These are phyloP conservation scores for Apiotrichum akiyoshidainum DNA, from an alignment of 1,284 basidiomycete genomes.

Conservation along the genomic window DNA sequence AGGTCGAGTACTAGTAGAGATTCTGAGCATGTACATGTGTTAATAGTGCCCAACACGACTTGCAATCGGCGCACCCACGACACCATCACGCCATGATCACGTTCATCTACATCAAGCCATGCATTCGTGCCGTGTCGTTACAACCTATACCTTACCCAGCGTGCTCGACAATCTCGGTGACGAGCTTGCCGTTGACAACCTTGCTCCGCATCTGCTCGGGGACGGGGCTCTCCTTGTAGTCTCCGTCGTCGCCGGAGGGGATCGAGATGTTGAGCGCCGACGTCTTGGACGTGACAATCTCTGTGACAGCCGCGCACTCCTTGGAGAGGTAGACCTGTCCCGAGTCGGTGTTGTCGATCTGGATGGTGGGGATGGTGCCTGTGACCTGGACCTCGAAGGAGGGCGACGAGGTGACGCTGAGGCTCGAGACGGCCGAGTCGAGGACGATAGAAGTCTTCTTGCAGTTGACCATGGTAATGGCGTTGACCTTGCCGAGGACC, in stretches of 20 bases:
- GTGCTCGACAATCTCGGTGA: conserved; percentile 87
- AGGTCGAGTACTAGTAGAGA: conserved; percentile 18
- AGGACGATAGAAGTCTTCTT: conserved; percentile 83
- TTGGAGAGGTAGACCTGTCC: conserved; percentile 93
- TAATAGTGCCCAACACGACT: not conserved
- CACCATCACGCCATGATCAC: not conserved
- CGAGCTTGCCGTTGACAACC: conserved; percentile 76
- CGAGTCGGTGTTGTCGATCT: conserved; percentile 90
- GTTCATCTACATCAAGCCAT: not conserved
- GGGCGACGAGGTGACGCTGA: conserved; percentile 83
- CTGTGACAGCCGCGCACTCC: conserved; percentile 65
- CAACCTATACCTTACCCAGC: conserved; percentile 56
- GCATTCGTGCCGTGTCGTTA: conserved; percentile 2
- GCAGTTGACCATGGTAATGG: conserved; percentile 87
- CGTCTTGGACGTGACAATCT: conserved; percentile 94
- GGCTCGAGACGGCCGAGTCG: conserved; percentile 85
- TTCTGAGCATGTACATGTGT: not conserved
- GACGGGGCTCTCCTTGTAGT: conserved; percentile 84
- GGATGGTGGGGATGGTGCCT: conserved; percentile 83
- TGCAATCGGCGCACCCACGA: not conserved
- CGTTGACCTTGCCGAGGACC: conserved; percentile 93
- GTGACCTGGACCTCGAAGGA: conserved; percentile 92
- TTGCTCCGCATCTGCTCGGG: conserved; percentile 95
- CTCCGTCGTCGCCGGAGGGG: conserved; percentile 77
- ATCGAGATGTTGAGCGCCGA: conserved; percentile 89